Evolutionary conservation across 768 basidiomycete species (phyloP).

Genomic region (Stropharia rugosoannulata): DNA sequence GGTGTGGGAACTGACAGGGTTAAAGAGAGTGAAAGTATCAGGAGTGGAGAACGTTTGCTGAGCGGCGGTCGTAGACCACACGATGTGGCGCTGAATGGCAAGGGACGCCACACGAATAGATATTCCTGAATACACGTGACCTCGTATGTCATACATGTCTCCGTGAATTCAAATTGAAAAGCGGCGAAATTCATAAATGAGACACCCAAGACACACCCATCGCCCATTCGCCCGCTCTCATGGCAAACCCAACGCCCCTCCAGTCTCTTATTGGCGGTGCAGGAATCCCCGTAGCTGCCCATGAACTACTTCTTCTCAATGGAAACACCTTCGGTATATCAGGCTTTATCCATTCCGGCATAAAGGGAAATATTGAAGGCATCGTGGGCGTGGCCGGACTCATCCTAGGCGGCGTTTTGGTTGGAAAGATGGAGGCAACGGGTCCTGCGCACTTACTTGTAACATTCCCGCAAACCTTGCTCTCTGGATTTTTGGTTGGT

Average conservation of each 20-base stretch:
- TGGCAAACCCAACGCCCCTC: conserved; percentile 44
- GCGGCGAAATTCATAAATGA: too few relatives aligned
- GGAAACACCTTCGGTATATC: conserved; percentile 61
- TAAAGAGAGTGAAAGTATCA: conserved; percentile 44
- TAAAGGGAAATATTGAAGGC: conserved; percentile 43
- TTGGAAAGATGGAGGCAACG: conserved; percentile 38
- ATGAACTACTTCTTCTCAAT: conserved; percentile 52
- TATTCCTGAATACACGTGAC: background rate
- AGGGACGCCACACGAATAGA: conserved; percentile 6
- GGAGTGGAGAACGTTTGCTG: conserved; percentile 52
- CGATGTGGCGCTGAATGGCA: conserved; percentile 23
- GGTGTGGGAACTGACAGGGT: conserved; percentile 51
- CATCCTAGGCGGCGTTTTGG: conserved; percentile 44
- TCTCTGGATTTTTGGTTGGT: conserved; percentile 58
- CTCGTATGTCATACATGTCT: conserved; percentile 8
- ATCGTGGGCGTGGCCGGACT: conserved; percentile 43
- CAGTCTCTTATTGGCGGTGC: conserved; percentile 57
- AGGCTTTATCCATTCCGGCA: conserved; percentile 54
- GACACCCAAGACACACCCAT: too few relatives aligned
- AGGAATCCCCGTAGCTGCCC: conserved; percentile 49
- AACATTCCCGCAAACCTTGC: conserved; percentile 27
- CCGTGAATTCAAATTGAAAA: background rate
- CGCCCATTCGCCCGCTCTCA: conserved; percentile 10
- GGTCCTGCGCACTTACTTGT: conserved; percentile 26
- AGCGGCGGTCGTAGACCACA: conserved; percentile 24